phyloP scores from a whole-genome alignment of 768 basidiomycete species.

The Lyophyllum semitale region DNA sequence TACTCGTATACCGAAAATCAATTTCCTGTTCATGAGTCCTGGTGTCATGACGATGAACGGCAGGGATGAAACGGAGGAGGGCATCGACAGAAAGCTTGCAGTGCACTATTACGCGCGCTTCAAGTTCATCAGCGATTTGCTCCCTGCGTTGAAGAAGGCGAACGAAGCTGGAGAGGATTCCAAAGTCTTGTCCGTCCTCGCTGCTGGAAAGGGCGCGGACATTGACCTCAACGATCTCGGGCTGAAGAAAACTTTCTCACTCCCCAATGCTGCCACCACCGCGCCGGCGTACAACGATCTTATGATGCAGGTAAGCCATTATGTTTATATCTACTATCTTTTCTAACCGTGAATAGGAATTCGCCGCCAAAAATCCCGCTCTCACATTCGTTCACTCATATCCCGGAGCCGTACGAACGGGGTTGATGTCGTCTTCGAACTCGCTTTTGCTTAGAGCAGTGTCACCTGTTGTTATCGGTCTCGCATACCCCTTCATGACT shows the following conservation, averaged over 20 bases:
- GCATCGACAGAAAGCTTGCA: slow-evolving; percentile 34
- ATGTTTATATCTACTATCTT: not conserved
- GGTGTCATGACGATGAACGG: slow-evolving; percentile 43
- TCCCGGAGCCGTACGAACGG: slow-evolving; percentile 41
- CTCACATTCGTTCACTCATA: slow-evolving; percentile 40
- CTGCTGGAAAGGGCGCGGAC: slow-evolving; percentile 32
- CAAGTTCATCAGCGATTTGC: slow-evolving; percentile 47
- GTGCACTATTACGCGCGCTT: slow-evolving; percentile 54
- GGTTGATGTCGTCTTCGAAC: slow-evolving; percentile 25
- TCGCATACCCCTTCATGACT: slow-evolving; percentile 18
- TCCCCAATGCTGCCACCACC: slow-evolving; percentile 27
- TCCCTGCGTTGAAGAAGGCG: slow-evolving; percentile 46
- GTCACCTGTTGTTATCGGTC: slow-evolving; percentile 13
- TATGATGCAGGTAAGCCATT: slow-evolving; percentile 37
- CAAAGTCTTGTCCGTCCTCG: slow-evolving; percentile 50
- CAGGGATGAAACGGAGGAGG: slow-evolving; percentile 32
- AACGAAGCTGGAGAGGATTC: slow-evolving; percentile 50
- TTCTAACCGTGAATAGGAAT: slow-evolving; percentile 29
- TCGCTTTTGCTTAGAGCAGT: slow-evolving; percentile 22
- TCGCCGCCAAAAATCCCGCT: slow-evolving; percentile 32
- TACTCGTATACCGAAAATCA: slow-evolving; percentile 42
- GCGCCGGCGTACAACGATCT: slow-evolving; percentile 43
- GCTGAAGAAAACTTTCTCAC: slow-evolving; percentile 39
- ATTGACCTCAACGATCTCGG: slow-evolving; percentile 48
- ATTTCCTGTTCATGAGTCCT: slow-evolving; percentile 49